Evolutionary conservation across 2,329 filamentous ascomycete genomes (phyloP), one percentile per base, ranked within the genome.

Genomic region (Curvularia hawaiiensis): DNA sequence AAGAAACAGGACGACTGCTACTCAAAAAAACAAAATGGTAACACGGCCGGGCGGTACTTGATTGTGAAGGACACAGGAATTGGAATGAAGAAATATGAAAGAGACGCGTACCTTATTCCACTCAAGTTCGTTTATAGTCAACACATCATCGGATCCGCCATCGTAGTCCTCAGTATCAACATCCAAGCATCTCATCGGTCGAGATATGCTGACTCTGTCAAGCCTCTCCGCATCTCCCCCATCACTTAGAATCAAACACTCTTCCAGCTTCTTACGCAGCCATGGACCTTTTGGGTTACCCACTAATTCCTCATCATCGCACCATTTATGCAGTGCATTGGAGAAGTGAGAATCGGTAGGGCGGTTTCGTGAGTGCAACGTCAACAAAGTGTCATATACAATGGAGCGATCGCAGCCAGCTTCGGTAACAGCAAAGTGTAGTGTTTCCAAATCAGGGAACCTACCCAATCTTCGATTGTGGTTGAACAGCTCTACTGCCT

Each of bases 401-500:
- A 76, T 69, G 1, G 66, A 71, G 4, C 70, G 59, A 52, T 70
- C 60, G 56, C 73, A 76, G 1, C 62, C 66, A 18, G 64, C 71
- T 44, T 75, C 65, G 2, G 67, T 50, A 3, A 74, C 69, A 4
- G 72, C 68, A 20, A 71, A 73, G 4, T 52, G 54, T 0, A 76
- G 61, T 9, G 54, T 62, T 8, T 63, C 60, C 12, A 74, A 31
- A 6, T 38, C 54, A 2, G 73, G 68, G 2, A 63, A 47, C 52
- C 64, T 68, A 0, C 72, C 73, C 2, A 76, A 62, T 1, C 72
- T 62, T 10, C 72, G 62, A 33, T 73, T 72, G 35, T 74, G 67
- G 35, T 74, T 73, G 59, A 75, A 74, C 0, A 74, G 59, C 45
- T 74, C 68, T 7, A 76, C 71, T 5, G 64, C 73, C n/a, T 69